Conservation (phyloP, 78 protist species). For the Cavenderia fasciculata region DNA sequence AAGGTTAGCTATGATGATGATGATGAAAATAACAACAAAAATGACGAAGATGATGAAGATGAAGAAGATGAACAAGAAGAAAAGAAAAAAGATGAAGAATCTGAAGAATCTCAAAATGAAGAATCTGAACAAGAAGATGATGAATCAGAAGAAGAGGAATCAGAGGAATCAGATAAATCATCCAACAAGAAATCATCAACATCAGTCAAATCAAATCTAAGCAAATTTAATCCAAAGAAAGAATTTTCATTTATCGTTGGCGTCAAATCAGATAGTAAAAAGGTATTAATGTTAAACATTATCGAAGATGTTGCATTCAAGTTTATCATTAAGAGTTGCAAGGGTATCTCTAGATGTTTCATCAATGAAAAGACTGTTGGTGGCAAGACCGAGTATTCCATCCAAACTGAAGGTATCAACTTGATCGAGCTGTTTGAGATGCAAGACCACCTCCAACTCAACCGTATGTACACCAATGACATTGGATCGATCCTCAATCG, state of each 20-base stretch:
- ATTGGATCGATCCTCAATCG: conserved; percentile 37
- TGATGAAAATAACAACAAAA: conserved; percentile 53
- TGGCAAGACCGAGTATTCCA: conserved; percentile 66
- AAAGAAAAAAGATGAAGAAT: background rate
- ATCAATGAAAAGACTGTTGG: conserved; percentile 61
- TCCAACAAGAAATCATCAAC: background rate
- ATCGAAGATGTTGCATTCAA: conserved; percentile 35
- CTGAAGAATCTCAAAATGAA: conserved; percentile 55
- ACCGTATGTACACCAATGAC: conserved; percentile 82
- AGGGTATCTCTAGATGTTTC: conserved; percentile 70
- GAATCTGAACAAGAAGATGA: conserved; percentile 22
- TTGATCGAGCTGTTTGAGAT: conserved; percentile 50
- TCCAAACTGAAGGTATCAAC: conserved; percentile 90
- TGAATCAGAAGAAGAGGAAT: background rate
- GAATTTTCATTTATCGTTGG: background rate
- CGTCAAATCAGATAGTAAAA: conserved; percentile 48
- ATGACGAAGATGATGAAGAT: conserved; percentile 13
- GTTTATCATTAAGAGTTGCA: conserved; percentile 25
- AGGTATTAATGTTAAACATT: conserved; percentile 59
- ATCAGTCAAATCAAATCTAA: background rate
- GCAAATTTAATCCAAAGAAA: background rate
- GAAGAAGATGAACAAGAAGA: conserved; percentile 2
- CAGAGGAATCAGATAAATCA: background rate
- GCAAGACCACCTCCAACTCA: conserved; percentile 48
- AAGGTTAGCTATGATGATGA: conserved; percentile 16